Evolutionary conservation across 305 asterid genomes (phyloP), one percentile per base, ranked within the genome.

Genomic region (Fraxinus albicans): DNA sequence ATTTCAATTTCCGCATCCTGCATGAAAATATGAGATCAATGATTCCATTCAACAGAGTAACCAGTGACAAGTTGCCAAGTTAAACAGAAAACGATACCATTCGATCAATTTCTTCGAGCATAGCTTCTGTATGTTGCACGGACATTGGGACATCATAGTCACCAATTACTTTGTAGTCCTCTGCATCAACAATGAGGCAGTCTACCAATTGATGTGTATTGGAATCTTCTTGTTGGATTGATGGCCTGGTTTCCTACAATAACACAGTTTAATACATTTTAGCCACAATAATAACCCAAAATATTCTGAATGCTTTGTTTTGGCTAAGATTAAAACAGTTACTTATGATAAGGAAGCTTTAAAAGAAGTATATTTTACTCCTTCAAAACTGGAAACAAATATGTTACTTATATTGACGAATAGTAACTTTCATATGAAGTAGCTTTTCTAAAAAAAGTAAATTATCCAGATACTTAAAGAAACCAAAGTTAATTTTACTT

Each of bases 101-200:
- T 83, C 85, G 80, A 63, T 93, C 95, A 17, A 93, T 94, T 83
- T 96, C 99, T 84, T 92, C 93, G 78, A 94, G 85, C 89, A 92
- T 89, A 69, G 97, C 93, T 88, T 91, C 93, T 10, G 98, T 91
- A 80, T 93, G 95, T 27, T 90, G 96, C 86, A 94, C 92, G 60
- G 82, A 92, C 94, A 90, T 92, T 1, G 97, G 95, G 80, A 93
- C 94, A 10, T 87, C 89, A 17, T 83, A 79, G 25, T 91, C 89
- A 74, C 81, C 87, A 35, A 8, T 76, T 27, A 75, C 42, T 78
- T 86, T 86, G 82, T 86, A 65, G 13, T 86, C 92, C 38, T 87
- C 92, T 34, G 88, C 93, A 72, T 91, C 91, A 2, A 87, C 84
- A 67, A 89, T 84, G 53, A 84, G 74, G 70, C 90, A 79, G 75